Percentiles rank a stretch among this genome's conserved stretches.
Evolutionary conservation across 2,329 filamentous ascomycete genomes (phyloP).

Genomic region (Xylaria sp.): DNA sequence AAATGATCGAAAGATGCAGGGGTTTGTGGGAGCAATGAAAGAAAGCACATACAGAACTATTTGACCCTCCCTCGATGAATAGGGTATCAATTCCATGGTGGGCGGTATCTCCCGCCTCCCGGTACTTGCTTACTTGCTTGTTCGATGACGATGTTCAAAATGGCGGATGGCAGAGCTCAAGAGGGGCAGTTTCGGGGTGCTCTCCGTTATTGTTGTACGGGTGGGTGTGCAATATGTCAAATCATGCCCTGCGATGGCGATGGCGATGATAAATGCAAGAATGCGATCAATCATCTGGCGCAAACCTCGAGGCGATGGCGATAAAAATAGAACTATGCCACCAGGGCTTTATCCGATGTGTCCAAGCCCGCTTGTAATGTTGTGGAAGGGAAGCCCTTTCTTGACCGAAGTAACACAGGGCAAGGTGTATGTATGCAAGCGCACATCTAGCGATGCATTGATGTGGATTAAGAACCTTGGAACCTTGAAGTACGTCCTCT

Average conservation of each 20-base stretch:
- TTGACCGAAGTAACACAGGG: not conserved
- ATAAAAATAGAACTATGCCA: slow-evolving; percentile 17
- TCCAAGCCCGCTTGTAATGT: not conserved
- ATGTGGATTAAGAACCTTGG: not conserved
- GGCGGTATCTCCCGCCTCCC: slow-evolving; percentile 8
- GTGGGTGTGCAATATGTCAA: not conserved
- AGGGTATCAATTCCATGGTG: slow-evolving; percentile 78
- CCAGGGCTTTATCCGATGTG: not conserved
- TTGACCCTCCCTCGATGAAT: slow-evolving; percentile 76
- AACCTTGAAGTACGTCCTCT: no score
- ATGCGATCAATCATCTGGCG: slow-evolving; percentile 13
- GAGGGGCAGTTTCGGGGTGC: slow-evolving; percentile 21
- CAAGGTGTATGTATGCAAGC: not conserved
- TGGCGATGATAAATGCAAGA: not conserved
- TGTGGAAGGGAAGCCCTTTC: slow-evolving; percentile 10
- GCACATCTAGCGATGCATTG: not conserved
- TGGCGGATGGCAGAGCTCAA: slow-evolving; percentile 30
- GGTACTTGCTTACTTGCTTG: slow-evolving; percentile 7
- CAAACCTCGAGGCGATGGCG: slow-evolving; percentile 7
- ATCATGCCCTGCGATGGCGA: slow-evolving; percentile 8
- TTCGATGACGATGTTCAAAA: slow-evolving; percentile 18
- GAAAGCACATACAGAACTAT: slow-evolving; percentile 76
- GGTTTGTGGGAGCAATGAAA: not conserved
- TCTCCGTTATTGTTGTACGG: slow-evolving; percentile 33
- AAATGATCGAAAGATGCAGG: no score